phyloP scores from a whole-genome alignment of 345 rosid species.

The Bruguiera gymnorhiza region DNA sequence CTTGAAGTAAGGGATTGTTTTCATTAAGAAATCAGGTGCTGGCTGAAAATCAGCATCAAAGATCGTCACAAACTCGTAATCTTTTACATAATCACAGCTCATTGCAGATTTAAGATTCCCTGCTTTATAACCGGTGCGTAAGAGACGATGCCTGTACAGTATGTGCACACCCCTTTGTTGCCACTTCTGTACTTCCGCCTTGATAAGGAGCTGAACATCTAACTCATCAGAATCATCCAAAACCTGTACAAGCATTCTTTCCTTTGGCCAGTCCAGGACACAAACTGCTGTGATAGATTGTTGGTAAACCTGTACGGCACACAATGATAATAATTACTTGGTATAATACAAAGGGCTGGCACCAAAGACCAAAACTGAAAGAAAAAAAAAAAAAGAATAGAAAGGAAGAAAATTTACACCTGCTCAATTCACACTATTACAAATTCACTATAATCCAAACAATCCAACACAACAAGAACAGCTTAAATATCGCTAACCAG shows the following conservation, averaged over 20 bases:
- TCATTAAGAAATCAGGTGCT: constrained; percentile 78
- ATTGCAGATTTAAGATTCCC: constrained; percentile 94
- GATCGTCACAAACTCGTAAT: constrained; percentile 80
- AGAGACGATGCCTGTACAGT: constrained; percentile 77
- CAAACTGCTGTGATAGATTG: constrained; percentile 84
- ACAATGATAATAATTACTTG: not conserved
- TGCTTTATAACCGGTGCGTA: constrained; percentile 86
- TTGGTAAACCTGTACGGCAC: constrained; percentile 57
- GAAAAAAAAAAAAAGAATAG: not conserved
- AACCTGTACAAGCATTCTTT: constrained; percentile 79
- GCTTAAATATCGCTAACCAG: not conserved
- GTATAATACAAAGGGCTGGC: not conserved
- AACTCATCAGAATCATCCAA: constrained; percentile 83
- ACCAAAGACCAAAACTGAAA: not conserved
- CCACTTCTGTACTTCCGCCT: constrained; percentile 89
- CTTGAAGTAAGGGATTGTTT: constrained; percentile 76
- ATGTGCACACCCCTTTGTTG: constrained; percentile 78
- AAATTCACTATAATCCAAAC: no score
- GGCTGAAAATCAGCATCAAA: constrained; percentile 97
- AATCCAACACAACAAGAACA: no score
- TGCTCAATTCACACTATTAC: no score
- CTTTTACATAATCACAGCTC: constrained; percentile 79
- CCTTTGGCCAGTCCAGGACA: constrained; percentile 85
- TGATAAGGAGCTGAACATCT: constrained; percentile 70
- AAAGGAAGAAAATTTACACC: no score